Evolutionary conservation across 2,329 filamentous ascomycete genomes (phyloP), one percentile per base, ranked within the genome.

Genomic region (Trichophyton mentagrophytes): DNA sequence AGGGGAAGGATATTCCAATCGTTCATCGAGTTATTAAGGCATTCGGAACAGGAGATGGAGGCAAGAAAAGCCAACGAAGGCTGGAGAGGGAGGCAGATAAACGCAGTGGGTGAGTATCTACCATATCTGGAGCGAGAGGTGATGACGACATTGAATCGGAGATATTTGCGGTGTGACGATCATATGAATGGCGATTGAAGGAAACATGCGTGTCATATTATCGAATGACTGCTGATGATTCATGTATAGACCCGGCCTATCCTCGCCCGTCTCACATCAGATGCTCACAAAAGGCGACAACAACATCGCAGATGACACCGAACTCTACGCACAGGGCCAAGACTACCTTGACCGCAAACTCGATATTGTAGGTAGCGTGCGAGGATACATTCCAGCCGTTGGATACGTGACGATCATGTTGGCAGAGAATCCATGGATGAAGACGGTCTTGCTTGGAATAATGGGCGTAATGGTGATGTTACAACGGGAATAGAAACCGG

Each of bases 241-340:
- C 33, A 15, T n/a, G 9, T 53, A 13, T 49, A 33, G 57, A 49
- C 57, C 57, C 5, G 57, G 44, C n/a, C 20, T 47, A 15, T 42
- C 57, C n/a, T 27, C 58, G 1, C 58, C 65, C 9, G 55, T 65
- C 57, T 67, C 71, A 20, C 70, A 74, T 49, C 74, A 89, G 70
- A 83, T 99, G 20, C 82, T 99, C 61, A 99, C 93, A 38, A 99
- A 99, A 77, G 93, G 93, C 66, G 93, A 99, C 77, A 99, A 97
- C 80, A 99, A 99, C 72, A 76, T 84, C 6, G 88, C 89, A 47
- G 92, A 97, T 73, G 93, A 99, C 72, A 95, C 90, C 15, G 91
- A 96, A 71, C 81, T 88, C 17, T 96, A 96, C 72, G 91, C 93
- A 2, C 79, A 80, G 44, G 89, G 88, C 17, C 92, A 99, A 76